These are phyloP conservation scores for Pseudogymnoascus sp. DNA, from an alignment of 2,329 filamentous ascomycete genomes.

Conservation along the genomic window DNA sequence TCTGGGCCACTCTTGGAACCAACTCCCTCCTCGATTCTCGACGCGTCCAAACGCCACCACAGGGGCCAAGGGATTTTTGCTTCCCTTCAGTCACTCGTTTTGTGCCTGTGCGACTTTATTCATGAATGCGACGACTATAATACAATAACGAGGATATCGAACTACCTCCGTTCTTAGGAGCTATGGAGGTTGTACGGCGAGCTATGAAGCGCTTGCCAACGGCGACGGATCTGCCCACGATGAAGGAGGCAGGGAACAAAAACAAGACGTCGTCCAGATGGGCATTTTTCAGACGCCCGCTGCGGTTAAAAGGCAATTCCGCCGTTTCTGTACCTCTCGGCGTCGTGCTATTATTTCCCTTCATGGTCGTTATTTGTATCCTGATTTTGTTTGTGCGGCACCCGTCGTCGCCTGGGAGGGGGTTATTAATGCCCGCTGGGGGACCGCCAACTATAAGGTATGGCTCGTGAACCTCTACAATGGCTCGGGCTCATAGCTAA, in stretches of 20 bases:
- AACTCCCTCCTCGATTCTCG: no score
- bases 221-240: constrained; percentile 34
- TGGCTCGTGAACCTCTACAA: constrained; percentile 9
- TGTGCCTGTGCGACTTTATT: neutral
- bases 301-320: constrained; percentile 86
- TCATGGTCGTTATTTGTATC: constrained; percentile 85
- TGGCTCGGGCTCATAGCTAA: neutral
- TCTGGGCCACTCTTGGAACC: no score
- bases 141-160: constrained; percentile 6
- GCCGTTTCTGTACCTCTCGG: constrained; percentile 87
- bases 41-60: no score
- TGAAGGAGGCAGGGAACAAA: constrained; percentile 39
- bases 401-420: constrained; percentile 68
- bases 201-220: constrained; percentile 44
- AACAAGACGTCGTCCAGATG: constrained; percentile 41
- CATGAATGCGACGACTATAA: neutral
- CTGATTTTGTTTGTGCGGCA: constrained; percentile 83
- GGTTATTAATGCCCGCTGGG: constrained; percentile 77
- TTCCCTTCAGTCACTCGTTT: no score
- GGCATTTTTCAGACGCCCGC: constrained; percentile 76
- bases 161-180: constrained; percentile 11
- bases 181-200: constrained; percentile 47
- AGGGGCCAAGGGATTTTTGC: no score
- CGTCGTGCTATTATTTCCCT: constrained; percentile 85
- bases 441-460: constrained; percentile 86